Percentiles rank a stretch among this genome's conserved stretches.
These are phyloP conservation scores for Globisporangium carolinianum DNA, from an alignment of 352 stramenopile genomes.

Conservation along the genomic window DNA sequence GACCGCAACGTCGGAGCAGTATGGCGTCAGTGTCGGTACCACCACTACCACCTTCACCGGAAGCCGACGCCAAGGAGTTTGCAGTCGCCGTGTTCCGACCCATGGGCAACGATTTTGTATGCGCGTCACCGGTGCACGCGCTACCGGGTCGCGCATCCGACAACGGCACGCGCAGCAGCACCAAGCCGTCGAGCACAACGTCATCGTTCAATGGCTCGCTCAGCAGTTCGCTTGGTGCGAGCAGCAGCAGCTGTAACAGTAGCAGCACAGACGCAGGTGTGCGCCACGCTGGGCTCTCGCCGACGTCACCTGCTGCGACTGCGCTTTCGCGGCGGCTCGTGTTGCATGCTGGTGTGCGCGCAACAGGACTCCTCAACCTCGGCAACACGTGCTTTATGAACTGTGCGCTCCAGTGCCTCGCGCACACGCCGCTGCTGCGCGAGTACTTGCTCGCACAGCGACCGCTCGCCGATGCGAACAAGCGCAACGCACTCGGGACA, in stretches of 20 bases:
- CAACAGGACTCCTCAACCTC: conserved; percentile 71
- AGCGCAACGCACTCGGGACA: conserved; percentile 89
- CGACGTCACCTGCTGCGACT: not conserved
- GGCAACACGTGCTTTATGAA: conserved; percentile 90
- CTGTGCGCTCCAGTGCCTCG: conserved; percentile 89
- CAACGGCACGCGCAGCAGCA: conserved; percentile 10
- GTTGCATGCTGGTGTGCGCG: conserved; percentile 31
- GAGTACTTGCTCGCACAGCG: conserved; percentile 93
- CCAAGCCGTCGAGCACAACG: conserved; percentile 10
- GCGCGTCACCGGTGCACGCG: conserved; percentile 1
- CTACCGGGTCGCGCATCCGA: conserved; percentile 5
- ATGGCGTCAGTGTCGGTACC: conserved; percentile 8
- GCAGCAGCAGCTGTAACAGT: not conserved
- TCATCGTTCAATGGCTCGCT: conserved; percentile 10
- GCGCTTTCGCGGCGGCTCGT: conserved; percentile 19
- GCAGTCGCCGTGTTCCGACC: conserved; percentile 40
- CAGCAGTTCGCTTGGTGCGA: conserved; percentile 1
- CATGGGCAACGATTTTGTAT: conserved; percentile 63
- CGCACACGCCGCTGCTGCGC: conserved; percentile 90
- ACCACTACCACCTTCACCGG: conserved; percentile 8
- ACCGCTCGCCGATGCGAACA: conserved; percentile 92
- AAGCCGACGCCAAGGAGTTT: conserved; percentile 10
- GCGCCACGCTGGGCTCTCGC: not conserved
- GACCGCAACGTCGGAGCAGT: not conserved
- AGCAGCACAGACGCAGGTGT: not conserved